Conservation (phyloP, 306 rosid species). For the Alnus rubra region DNA sequence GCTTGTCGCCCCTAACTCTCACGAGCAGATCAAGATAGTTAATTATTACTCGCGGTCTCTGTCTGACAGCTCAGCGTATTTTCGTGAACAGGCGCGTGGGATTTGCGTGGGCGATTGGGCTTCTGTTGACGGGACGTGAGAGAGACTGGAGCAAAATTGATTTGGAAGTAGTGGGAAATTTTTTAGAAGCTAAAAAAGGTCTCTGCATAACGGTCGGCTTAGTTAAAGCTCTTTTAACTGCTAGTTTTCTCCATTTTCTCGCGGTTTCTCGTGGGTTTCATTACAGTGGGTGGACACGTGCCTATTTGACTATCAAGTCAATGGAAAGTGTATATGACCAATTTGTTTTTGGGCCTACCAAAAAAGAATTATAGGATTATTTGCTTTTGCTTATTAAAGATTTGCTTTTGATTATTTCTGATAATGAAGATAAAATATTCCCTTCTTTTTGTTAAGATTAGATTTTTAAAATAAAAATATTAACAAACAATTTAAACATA, state of each 20-base stretch:
- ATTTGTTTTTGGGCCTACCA: not conserved
- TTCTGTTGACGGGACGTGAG: not conserved
- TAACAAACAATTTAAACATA: no score
- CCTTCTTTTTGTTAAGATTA: no score
- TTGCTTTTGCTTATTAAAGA: no score
- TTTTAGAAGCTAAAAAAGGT: not conserved
- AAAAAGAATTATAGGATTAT: no score
- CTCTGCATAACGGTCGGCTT: slow-evolving; percentile 33
- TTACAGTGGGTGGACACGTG: not conserved
- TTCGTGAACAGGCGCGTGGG: not conserved
- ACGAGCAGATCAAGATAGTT: no score
- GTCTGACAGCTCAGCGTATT: not conserved
- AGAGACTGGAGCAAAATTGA: slow-evolving; percentile 1
- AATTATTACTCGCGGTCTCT: not conserved
- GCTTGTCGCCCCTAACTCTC: not conserved
- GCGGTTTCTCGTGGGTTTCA: not conserved
- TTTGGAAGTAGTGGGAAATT: slow-evolving; percentile 1
- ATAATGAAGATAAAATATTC: no score
- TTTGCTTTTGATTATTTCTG: no score
- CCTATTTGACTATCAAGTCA: not conserved
- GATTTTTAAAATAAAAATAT: no score
- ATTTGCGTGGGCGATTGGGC: not conserved
- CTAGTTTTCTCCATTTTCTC: not conserved
- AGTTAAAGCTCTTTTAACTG: not conserved
- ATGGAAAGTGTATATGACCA: not conserved